Percentiles rank a stretch among this genome's conserved stretches.
Conservation (phyloP, 192 early-diverging fungal genomes). For the Dissophora globulifera region DNA sequence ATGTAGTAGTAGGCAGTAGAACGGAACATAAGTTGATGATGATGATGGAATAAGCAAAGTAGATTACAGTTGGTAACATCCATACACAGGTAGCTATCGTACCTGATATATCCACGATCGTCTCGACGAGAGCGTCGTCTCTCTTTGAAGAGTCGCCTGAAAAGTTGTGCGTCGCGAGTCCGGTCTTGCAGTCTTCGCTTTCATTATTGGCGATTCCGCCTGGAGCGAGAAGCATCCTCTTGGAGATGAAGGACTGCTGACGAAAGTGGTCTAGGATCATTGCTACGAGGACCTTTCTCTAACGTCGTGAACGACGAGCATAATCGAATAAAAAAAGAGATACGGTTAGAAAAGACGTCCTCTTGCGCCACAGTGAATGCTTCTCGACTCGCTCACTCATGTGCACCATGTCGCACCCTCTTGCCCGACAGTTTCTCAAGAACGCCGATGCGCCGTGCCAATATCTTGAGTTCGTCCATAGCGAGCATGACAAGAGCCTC, state of each 20-base stretch:
- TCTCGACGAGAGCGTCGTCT: conserved; percentile 33
- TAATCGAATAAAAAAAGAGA: no score
- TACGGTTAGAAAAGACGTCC: background rate
- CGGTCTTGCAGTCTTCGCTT: conserved; percentile 20
- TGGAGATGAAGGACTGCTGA: conserved; percentile 43
- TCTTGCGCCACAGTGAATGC: no score
- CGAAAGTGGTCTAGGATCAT: conserved; percentile 45
- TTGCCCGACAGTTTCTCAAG: conserved; percentile 30
- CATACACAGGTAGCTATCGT: background rate
- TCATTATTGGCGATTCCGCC: conserved; percentile 15
- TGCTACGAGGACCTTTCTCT: conserved; percentile 19
- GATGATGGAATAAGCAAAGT: no score
- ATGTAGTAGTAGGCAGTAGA: background rate
- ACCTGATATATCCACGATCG: conserved; percentile 46
- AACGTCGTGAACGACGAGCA: no score
- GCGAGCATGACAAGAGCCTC: conserved; percentile 31
- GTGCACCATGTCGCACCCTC: no score
- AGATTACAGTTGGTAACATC: no score
- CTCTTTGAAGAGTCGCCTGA: conserved; percentile 35
- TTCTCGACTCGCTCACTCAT: no score
- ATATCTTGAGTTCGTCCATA: conserved; percentile 48
- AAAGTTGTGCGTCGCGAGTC: conserved; percentile 31
- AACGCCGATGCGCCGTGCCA: conserved; percentile 20
- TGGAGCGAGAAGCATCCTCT: conserved; percentile 32
- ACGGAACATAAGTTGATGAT: no score